Evolutionary conservation across 2,329 filamentous ascomycete species (phyloP).

Genomic region (Claviceps paspali): DNA sequence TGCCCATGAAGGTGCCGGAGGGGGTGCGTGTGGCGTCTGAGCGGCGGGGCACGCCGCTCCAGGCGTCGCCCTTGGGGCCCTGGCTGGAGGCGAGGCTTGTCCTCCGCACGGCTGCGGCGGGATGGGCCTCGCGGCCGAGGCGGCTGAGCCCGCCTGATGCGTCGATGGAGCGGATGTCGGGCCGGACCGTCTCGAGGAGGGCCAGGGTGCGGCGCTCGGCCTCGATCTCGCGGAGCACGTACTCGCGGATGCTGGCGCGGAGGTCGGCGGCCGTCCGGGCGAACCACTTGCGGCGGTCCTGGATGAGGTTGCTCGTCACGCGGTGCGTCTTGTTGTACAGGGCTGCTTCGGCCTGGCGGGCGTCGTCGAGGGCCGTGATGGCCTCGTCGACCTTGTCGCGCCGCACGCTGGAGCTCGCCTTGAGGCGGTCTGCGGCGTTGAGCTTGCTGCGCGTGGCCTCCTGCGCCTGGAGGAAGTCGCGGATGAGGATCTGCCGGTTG

Average conservation of each 20-base stretch:
- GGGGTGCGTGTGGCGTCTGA: constrained; percentile 67
- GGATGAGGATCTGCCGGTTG: constrained; percentile 89
- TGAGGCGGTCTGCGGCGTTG: constrained; percentile 75
- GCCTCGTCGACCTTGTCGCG: constrained; percentile 96
- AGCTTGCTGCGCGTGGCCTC: constrained; percentile 70
- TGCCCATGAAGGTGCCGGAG: constrained; percentile 55
- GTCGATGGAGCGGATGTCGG: constrained; percentile 88
- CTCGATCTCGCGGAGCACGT: constrained; percentile 88
- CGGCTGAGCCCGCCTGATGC: constrained; percentile 77
- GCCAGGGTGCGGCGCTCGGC: constrained; percentile 83
- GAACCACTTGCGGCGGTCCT: constrained; percentile 87
- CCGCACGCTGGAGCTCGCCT: constrained; percentile 71
- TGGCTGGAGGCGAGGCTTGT: constrained; percentile 73
- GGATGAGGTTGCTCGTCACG: constrained; percentile 76
- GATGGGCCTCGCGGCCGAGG: constrained; percentile 77
- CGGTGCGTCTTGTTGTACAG: constrained; percentile 74
- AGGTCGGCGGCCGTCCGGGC: constrained; percentile 72
- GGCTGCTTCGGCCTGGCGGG: constrained; percentile 64
- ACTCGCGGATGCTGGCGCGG: constrained; percentile 72
- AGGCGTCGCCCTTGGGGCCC: constrained; percentile 93
- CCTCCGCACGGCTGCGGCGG: constrained; percentile 49
- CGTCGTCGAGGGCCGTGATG: constrained; percentile 80
- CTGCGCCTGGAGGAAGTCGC: constrained; percentile 84
- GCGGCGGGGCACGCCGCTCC: constrained; percentile 82
- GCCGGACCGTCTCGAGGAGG: constrained; percentile 81